phyloP scores from a whole-genome alignment of 2,329 filamentous ascomycete genomes.

The Verticillium dahliae region DNA sequence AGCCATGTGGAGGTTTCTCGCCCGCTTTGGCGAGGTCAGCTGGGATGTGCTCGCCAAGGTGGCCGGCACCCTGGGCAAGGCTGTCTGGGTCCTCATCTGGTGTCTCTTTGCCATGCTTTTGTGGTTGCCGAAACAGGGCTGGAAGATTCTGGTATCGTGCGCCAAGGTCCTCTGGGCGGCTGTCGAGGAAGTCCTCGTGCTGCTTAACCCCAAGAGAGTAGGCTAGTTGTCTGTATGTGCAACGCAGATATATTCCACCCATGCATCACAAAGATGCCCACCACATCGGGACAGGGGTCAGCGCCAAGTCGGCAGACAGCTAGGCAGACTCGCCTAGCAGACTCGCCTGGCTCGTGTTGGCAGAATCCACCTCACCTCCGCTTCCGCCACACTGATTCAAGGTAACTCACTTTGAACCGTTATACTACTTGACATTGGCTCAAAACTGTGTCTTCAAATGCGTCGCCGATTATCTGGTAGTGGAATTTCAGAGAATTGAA shows the following conservation, averaged over 20 bases:
- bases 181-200: slow-evolving; percentile 27
- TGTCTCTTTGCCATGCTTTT: slow-evolving; percentile 15
- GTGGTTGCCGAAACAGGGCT: slow-evolving; percentile 26
- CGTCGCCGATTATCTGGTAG: too few relatives aligned
- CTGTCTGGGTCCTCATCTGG: slow-evolving; percentile 15
- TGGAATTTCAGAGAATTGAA: too few relatives aligned
- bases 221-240: not conserved
- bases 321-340: too few relatives aligned
- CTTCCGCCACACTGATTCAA: too few relatives aligned
- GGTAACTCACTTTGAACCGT: too few relatives aligned
- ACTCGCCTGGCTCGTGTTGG: too few relatives aligned
- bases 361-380: too few relatives aligned
- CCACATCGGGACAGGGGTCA: too few relatives aligned
- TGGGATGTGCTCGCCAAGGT: slow-evolving; percentile 9
- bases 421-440: too few relatives aligned
- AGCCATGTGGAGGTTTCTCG: slow-evolving; percentile 21
- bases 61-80: slow-evolving; percentile 6
- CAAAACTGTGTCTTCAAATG: too few relatives aligned
- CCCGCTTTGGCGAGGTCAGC: slow-evolving; percentile 20
- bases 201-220: slow-evolving; percentile 25
- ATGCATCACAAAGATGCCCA: not conserved
- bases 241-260: not conserved
- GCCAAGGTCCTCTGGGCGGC: slow-evolving; percentile 22
- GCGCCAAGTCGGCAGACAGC: too few relatives aligned
- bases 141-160: slow-evolving; percentile 22